phyloP scores from a whole-genome alignment of 2,329 filamentous ascomycete species.

The Grosmannia serpens region DNA sequence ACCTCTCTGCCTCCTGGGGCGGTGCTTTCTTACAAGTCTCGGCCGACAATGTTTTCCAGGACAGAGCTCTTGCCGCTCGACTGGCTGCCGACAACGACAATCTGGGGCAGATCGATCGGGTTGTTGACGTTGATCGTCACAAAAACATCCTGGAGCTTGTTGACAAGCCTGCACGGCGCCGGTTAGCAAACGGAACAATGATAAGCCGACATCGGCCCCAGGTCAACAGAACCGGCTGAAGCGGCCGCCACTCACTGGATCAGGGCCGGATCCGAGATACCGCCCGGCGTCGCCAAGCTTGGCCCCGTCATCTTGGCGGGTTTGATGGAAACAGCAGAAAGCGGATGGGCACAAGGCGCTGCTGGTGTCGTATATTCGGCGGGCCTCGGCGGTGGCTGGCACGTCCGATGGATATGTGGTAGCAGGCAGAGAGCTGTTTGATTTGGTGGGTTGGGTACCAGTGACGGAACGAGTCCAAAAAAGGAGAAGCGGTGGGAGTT shows the following conservation, averaged over 20 bases:
- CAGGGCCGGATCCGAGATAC: constrained; percentile 16
- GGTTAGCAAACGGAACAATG: background rate
- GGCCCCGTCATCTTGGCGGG: constrained; percentile 6
- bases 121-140: constrained; percentile 97
- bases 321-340: background rate
- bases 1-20: background rate
- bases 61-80: constrained; percentile 99
- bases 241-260: constrained; percentile 12
- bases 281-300: constrained; percentile 14
- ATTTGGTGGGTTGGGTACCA: background rate
- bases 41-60: constrained; percentile 93
- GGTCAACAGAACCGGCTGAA: background rate
- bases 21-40: constrained; percentile 66
- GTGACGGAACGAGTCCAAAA: background rate
- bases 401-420: background rate
- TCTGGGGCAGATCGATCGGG: constrained; percentile 96
- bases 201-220: background rate
- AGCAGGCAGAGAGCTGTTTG: background rate
- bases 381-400: background rate
- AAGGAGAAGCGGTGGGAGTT: constrained; percentile 2
- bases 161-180: constrained; percentile 58
- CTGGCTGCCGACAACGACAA: constrained; percentile 95
- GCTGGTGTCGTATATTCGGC: background rate
- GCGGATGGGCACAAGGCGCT: background rate
- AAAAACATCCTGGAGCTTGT: constrained; percentile 99